Evolutionary conservation across 768 basidiomycete genomes (phyloP).

Genomic region (Russula foetens): DNA sequence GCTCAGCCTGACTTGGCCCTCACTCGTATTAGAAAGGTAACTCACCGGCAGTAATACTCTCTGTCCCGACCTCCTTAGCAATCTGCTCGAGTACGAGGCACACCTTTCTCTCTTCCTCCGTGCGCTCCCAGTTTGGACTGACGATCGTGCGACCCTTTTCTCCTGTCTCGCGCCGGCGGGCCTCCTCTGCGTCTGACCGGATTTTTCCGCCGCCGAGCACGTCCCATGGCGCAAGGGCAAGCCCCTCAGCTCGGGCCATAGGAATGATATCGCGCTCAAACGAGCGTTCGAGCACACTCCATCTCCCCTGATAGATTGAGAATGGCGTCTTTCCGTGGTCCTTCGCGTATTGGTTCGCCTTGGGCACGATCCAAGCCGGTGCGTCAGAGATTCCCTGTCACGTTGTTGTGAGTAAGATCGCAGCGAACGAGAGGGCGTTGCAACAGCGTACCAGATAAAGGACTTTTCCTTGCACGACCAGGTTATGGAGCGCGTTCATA

Average conservation of each 20-base stretch:
- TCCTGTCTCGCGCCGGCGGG: conserved; percentile 26
- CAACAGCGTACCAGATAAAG: conserved; percentile 29
- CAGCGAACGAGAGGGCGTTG: too few species aligned
- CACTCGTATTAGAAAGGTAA: not conserved
- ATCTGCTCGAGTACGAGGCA: conserved; percentile 39
- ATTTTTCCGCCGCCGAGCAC: conserved; percentile 36
- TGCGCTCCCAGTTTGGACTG: conserved; percentile 11
- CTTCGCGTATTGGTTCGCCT: too few species aligned
- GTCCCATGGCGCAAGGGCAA: too few species aligned
- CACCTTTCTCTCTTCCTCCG: conserved; percentile 15
- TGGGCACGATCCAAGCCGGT: conserved; percentile 34
- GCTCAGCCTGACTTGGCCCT: too few species aligned
- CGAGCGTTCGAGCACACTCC: conserved; percentile 28
- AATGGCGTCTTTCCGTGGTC: too few species aligned
- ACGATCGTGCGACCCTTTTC: conserved; percentile 29
- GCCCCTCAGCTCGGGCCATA: conserved; percentile 27
- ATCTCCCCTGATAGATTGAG: too few species aligned
- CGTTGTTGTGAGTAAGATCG: not conserved
- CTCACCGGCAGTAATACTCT: conserved; percentile 40
- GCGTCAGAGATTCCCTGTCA: conserved; percentile 22
- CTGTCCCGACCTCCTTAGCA: conserved; percentile 40
- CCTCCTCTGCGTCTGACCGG: conserved; percentile 33
- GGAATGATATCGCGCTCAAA: conserved; percentile 38
- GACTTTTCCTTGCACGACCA: conserved; percentile 36
- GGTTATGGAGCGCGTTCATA: conserved; percentile 29